These are phyloP conservation scores for Ophiocordyceps unilateralis DNA, from an alignment of 2,329 filamentous ascomycete genomes.

Conservation along the genomic window DNA sequence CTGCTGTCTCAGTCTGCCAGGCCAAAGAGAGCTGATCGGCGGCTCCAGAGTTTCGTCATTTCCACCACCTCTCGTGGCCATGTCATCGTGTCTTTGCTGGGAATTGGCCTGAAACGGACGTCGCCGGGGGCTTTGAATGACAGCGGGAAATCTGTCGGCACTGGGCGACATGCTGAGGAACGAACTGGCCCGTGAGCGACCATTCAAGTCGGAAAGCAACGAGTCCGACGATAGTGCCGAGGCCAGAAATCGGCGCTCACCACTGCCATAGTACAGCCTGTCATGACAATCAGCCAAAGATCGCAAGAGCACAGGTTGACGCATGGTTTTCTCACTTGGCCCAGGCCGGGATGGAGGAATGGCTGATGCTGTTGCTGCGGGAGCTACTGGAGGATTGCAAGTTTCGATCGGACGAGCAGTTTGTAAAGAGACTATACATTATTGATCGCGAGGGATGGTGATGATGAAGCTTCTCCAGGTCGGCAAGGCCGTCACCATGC, in stretches of 20 bases:
- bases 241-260: slow-evolving; percentile 37
- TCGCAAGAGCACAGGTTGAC: not conserved
- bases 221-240: slow-evolving; percentile 25
- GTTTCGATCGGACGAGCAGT: slow-evolving; percentile 31
- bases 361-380: slow-evolving; percentile 26
- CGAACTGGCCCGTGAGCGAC: slow-evolving; percentile 29
- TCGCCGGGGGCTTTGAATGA: slow-evolving; percentile 27
- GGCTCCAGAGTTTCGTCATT: slow-evolving; percentile 14
- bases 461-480: slow-evolving; percentile 35
- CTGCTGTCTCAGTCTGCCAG: slow-evolving; percentile 24
- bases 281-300: slow-evolving; percentile 2
- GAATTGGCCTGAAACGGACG: slow-evolving; percentile 21
- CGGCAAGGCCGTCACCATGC: slow-evolving; percentile 44
- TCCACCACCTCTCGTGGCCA: not conserved
- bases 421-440: slow-evolving; percentile 32
- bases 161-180: slow-evolving; percentile 30
- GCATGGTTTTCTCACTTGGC: slow-evolving; percentile 22
- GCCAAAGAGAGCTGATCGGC: slow-evolving; percentile 12
- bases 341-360: slow-evolving; percentile 33
- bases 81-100: not conserved
- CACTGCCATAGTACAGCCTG: slow-evolving; percentile 54
- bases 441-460: slow-evolving; percentile 33
- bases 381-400: slow-evolving; percentile 35
- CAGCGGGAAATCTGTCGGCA: slow-evolving; percentile 27
- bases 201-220: slow-evolving; percentile 26